Evolutionary conservation across 352 stramenopile species (phyloP).

Genomic region (Plasmopara viticola): DNA sequence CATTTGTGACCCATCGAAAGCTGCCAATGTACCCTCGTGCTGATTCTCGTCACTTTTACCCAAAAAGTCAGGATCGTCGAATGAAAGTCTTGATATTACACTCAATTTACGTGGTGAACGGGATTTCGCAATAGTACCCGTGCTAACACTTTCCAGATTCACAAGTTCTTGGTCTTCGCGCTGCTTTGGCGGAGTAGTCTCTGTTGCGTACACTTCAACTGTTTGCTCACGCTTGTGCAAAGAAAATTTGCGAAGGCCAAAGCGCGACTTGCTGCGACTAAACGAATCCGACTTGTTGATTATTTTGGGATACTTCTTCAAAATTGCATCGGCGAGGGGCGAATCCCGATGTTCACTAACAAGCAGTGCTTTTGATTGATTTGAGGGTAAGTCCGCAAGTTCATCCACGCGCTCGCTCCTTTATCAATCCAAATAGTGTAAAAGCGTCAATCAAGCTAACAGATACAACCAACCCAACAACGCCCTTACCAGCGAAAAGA

Average conservation of each 20-base stretch:
- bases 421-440: neutral
- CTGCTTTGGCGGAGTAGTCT: conserved; percentile 19
- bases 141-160: neutral
- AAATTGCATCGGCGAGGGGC: conserved; percentile 35
- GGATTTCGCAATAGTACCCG: neutral
- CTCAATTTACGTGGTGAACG: neutral
- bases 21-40: conserved; percentile 1
- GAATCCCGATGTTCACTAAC: conserved; percentile 44
- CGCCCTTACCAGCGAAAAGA: conserved; percentile 39
- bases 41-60: conserved; percentile 5
- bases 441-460: neutral
- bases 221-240: conserved; percentile 17
- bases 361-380: conserved; percentile 31
- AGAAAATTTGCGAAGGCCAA: conserved; percentile 23
- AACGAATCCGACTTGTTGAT: conserved; percentile 17
- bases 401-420: conserved; percentile 52
- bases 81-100: conserved; percentile 10
- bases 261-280: conserved; percentile 15
- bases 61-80: conserved; percentile 7
- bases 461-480: neutral
- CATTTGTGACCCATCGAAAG: conserved; percentile 25
- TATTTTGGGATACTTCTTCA: conserved; percentile 34
- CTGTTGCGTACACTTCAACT: conserved; percentile 29
- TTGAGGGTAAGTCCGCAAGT: conserved; percentile 37
- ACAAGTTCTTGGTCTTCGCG: conserved; percentile 3